phyloP scores from a whole-genome alignment of 2,329 filamentous ascomycete genomes.

The Tolypocladium capitatum region DNA sequence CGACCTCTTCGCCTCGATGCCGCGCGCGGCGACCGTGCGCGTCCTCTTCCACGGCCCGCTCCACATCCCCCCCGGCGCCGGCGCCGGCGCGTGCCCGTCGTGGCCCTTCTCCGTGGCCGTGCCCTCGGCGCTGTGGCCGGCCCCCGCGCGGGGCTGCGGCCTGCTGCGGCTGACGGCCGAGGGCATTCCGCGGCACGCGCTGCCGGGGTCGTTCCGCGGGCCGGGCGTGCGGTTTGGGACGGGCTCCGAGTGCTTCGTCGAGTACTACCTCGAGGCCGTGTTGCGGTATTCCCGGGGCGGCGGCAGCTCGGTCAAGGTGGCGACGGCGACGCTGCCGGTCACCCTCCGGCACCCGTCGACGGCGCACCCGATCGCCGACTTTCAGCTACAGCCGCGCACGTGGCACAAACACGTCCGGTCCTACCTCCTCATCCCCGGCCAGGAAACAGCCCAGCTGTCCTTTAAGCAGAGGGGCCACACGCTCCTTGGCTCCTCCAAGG shows the following conservation, averaged over 20 bases:
- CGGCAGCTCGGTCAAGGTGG: neutral
- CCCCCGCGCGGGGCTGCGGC: neutral
- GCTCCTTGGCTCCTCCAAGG: slow-evolving; percentile 18
- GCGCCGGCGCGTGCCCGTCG: neutral
- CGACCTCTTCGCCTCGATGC: slow-evolving; percentile 9
- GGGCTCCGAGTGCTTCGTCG: slow-evolving; percentile 15
- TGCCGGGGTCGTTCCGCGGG: slow-evolving; percentile 7
- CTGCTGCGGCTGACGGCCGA: slow-evolving; percentile 4
- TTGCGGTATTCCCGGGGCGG: slow-evolving; percentile 6
- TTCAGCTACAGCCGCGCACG: neutral
- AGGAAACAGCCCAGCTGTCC: slow-evolving; percentile 15
- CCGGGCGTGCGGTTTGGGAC: slow-evolving; percentile 1
- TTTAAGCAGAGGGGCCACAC: slow-evolving; percentile 19
- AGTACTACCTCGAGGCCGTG: slow-evolving; percentile 21
- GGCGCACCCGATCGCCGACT: slow-evolving; percentile 8
- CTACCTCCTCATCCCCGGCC: slow-evolving; percentile 17
- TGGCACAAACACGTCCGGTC: slow-evolving; percentile 3
- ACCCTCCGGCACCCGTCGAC: slow-evolving; percentile 3
- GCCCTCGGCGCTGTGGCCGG: slow-evolving; percentile 5
- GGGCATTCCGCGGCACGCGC: slow-evolving; percentile 3
- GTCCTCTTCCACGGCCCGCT: slow-evolving; percentile 12
- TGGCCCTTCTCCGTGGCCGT: slow-evolving; percentile 18
- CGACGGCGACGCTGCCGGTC: slow-evolving; percentile 11
- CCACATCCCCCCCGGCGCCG: slow-evolving; percentile 7
- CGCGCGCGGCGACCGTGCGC: neutral